Conservation (phyloP, 2,329 filamentous ascomycete genomes). For the Septoria linicola region DNA sequence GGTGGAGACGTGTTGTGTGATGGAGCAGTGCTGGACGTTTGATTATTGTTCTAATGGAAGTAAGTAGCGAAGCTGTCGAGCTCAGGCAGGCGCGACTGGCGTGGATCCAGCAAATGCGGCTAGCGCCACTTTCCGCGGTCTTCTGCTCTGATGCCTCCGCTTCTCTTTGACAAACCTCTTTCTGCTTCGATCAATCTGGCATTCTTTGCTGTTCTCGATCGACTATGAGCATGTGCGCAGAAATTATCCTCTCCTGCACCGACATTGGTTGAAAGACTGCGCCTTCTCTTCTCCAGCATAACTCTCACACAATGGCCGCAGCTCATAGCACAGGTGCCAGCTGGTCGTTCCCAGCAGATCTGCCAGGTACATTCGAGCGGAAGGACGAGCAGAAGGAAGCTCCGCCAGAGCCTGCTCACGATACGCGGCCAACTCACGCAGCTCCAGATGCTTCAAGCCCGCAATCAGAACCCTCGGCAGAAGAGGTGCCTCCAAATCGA, state of each 20-base stretch:
- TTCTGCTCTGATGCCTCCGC: background rate
- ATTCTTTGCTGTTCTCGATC: background rate
- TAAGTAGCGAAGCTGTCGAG: background rate
- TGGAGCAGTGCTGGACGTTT: background rate
- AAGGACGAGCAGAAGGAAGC: conserved; percentile 8
- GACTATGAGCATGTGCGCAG: conserved; percentile 7
- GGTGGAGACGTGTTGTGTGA: background rate
- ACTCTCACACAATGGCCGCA: conserved; percentile 41
- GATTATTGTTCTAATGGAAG: background rate
- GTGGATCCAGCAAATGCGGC: background rate
- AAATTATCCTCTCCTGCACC: background rate
- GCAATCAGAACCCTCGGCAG: conserved; percentile 23
- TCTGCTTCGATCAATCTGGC: background rate
- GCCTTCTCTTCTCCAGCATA: background rate
- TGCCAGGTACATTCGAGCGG: conserved; percentile 38
- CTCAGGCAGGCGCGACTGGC: background rate
- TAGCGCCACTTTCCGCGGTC: too few relatives aligned
- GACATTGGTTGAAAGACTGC: conserved; percentile 13
- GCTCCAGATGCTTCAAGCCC: background rate
- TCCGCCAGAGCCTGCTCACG: background rate
- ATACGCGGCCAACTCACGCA: conserved; percentile 4
- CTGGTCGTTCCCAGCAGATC: conserved; percentile 51
- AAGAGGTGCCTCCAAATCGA: conserved; percentile 26
- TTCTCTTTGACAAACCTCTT: background rate
- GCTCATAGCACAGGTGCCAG: conserved; percentile 42